Evolutionary conservation across 78 protist species (phyloP).

Genomic region (Dictyostelium purpureum): DNA sequence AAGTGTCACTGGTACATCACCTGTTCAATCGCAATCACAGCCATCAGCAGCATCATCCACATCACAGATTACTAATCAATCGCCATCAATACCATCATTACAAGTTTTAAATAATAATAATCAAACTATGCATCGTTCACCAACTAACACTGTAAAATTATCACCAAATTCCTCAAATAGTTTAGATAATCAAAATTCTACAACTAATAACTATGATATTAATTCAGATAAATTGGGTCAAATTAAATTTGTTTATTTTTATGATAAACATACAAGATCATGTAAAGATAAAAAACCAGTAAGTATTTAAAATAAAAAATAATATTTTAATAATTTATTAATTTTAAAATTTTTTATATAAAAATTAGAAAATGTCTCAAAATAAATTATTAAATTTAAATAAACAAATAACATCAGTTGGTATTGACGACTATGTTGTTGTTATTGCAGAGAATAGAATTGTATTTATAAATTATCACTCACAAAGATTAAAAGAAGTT

Average conservation of each 20-base stretch:
- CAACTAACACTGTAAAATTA: slow-evolving; percentile 14
- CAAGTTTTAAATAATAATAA: neutral
- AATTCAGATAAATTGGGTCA: slow-evolving; percentile 62
- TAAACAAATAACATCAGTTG: slow-evolving; percentile 18
- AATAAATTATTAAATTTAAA: neutral
- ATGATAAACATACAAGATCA: slow-evolving; percentile 46
- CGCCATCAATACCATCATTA: neutral
- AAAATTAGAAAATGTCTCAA: slow-evolving; percentile 32
- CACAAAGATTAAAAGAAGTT: slow-evolving; percentile 54
- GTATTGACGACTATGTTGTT: slow-evolving; percentile 53
- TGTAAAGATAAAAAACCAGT: slow-evolving; percentile 48
- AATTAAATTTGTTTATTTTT: slow-evolving; percentile 52
- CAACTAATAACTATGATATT: neutral
- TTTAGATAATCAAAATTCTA: neutral
- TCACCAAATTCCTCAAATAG: neutral
- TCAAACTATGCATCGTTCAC: slow-evolving; percentile 14
- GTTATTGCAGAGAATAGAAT: slow-evolving; percentile 75
- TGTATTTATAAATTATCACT: slow-evolving; percentile 66
- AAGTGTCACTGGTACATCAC: neutral
- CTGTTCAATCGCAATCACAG: neutral
- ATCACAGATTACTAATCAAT: neutral
- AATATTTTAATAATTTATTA: neutral
- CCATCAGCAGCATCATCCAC: slow-evolving; percentile 18
- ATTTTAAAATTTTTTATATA: neutral
- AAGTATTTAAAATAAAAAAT: neutral